Evolutionary conservation across 2,329 filamentous ascomycete genomes (phyloP).

Genomic region (Zelopaecilomyces penicillatus): DNA sequence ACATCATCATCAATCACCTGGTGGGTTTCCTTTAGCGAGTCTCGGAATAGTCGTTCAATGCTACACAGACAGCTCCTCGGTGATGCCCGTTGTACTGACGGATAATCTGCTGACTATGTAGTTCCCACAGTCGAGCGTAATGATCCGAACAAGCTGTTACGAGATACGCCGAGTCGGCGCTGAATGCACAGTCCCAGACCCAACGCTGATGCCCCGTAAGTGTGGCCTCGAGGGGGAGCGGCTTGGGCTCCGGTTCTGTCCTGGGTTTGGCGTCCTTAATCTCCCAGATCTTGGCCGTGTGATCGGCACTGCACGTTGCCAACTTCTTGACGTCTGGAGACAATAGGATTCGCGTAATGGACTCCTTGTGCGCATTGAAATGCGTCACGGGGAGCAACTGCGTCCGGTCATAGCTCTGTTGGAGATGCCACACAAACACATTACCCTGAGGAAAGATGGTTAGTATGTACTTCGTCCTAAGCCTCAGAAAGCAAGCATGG

Average conservation of each 20-base stretch:
- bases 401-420: slow-evolving; percentile 74
- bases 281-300: slow-evolving; percentile 93
- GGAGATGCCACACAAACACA: slow-evolving; percentile 93
- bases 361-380: slow-evolving; percentile 85
- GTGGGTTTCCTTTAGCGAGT: slow-evolving; percentile 26
- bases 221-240: slow-evolving; percentile 75
- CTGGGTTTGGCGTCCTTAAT: slow-evolving; percentile 59
- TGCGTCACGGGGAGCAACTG: slow-evolving; percentile 79
- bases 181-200: slow-evolving; percentile 97
- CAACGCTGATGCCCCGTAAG: slow-evolving; percentile 86
- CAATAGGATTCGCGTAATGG: slow-evolving; percentile 84
- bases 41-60: slow-evolving; percentile 76
- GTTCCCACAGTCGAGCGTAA: slow-evolving; percentile 86
- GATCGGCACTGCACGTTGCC: slow-evolving; percentile 87
- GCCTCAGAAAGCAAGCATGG: background rate
- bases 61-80: slow-evolving; percentile 83
- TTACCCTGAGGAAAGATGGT: slow-evolving; percentile 56
- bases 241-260: slow-evolving; percentile 38
- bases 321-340: slow-evolving; percentile 92
- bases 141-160: slow-evolving; percentile 92
- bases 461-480: background rate
- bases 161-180: slow-evolving; percentile 83
- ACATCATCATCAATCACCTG: no score
- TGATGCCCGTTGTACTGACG: slow-evolving; percentile 94
- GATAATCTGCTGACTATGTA: slow-evolving; percentile 79